A percentile compares a stretch with the other conserved stretches of the same genome.
Evolutionary conservation across 108 stramenopile genomes (phyloP).

Genomic region (Discostella stelligeroides): DNA sequence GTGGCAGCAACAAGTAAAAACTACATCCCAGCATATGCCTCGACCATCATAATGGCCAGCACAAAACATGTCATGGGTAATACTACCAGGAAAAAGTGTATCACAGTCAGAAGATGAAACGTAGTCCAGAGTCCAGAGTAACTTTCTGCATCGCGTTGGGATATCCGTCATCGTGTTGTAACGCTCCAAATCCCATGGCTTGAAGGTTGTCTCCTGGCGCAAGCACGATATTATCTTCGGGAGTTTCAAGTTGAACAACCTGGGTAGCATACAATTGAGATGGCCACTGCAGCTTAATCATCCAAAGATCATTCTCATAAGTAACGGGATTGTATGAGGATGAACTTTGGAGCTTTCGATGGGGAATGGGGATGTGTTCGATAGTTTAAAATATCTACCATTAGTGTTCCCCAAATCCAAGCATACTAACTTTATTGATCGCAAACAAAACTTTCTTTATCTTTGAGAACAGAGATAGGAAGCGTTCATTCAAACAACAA

Average conservation of each 20-base stretch:
- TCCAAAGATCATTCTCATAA: background rate
- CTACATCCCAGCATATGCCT: background rate
- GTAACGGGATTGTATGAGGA: background rate
- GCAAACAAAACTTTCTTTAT: no score
- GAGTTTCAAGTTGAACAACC: background rate
- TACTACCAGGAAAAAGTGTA: background rate
- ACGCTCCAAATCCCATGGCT: background rate
- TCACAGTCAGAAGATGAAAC: background rate
- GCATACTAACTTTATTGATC: no score
- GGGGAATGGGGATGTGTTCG: background rate
- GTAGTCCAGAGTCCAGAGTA: background rate
- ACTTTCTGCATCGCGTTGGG: conserved; percentile 7
- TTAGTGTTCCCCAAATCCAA: no score
- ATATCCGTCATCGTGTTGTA: background rate
- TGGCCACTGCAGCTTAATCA: background rate
- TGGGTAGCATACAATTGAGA: background rate
- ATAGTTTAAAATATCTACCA: background rate
- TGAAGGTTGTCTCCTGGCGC: background rate
- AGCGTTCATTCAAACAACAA: no score
- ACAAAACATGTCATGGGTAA: background rate
- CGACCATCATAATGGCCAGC: background rate
- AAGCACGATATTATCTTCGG: background rate
- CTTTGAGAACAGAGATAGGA: no score
- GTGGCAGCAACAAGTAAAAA: background rate
- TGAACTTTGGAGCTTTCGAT: background rate